Percentiles rank a stretch among this genome's conserved stretches.
Conservation (phyloP, 2,329 filamentous ascomycete genomes). For the Fusarium chaquense region DNA sequence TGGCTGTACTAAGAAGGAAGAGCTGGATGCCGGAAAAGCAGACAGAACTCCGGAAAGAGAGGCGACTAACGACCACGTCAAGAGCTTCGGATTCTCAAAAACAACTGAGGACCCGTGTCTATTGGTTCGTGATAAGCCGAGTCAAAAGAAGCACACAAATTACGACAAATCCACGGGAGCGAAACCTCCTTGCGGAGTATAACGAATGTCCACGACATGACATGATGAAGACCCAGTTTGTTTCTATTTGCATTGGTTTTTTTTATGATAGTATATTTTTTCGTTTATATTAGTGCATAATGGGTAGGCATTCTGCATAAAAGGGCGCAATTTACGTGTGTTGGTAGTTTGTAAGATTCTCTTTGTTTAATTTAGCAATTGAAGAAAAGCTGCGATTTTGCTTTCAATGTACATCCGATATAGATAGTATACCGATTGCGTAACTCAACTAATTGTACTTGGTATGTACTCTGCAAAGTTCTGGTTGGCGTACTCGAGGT, state of each 20-base stretch:
- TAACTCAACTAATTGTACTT: neutral
- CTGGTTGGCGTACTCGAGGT: neutral
- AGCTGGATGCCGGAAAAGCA: neutral
- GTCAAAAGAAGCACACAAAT: constrained; percentile 35
- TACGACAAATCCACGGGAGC: constrained; percentile 34
- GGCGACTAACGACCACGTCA: neutral
- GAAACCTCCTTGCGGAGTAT: constrained; percentile 17
- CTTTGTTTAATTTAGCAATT: neutral
- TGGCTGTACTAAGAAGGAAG: constrained; percentile 14
- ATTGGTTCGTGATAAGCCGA: constrained; percentile 37
- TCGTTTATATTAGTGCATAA: constrained; percentile 37
- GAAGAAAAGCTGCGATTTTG: neutral
- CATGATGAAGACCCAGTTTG: constrained; percentile 26
- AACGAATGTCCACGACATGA: constrained; percentile 33
- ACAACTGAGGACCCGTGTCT: constrained; percentile 25
- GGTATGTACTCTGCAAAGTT: neutral
- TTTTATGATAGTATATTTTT: constrained; percentile 12
- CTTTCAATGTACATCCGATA: neutral
- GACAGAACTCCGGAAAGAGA: neutral
- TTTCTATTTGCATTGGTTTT: constrained; percentile 24
- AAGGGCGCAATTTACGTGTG: constrained; percentile 28
- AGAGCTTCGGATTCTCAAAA: constrained; percentile 10
- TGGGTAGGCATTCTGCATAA: constrained; percentile 37
- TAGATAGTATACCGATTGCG: neutral
- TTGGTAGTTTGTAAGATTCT: neutral